These are phyloP conservation scores for Sphagnum fallax DNA, from an alignment of 228 moss, liverwort and hornwort species.

Conservation along the genomic window DNA sequence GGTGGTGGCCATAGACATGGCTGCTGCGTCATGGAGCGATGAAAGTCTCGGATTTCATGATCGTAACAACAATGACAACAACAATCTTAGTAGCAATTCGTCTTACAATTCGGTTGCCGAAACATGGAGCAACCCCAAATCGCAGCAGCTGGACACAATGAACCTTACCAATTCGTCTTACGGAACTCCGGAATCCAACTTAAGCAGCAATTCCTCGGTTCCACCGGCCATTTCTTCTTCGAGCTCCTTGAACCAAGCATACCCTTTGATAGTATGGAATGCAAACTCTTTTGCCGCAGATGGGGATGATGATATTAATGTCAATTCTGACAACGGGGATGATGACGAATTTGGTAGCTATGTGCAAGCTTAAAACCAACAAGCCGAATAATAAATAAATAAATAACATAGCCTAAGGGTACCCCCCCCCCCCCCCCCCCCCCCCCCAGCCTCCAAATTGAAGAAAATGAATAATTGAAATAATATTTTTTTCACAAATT, in stretches of 20 bases:
- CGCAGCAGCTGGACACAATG: not conserved
- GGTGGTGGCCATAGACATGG: not conserved
- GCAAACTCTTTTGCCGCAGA: not conserved
- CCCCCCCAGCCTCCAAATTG: no score
- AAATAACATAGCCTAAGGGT: no score
- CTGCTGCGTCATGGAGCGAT: no score
- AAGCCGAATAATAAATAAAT: no score
- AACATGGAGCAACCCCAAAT: not conserved
- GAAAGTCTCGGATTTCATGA: conserved; percentile 2
- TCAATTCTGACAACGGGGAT: conserved; percentile 7
- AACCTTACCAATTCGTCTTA: no score
- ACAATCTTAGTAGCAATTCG: not conserved
- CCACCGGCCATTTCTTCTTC: not conserved
- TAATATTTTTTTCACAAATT: no score
- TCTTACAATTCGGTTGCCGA: not conserved
- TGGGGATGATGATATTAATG: not conserved
- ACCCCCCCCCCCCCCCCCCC: no score
- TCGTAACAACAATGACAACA: not conserved
- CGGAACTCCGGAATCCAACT: not conserved
- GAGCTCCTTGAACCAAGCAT: conserved; percentile 1
- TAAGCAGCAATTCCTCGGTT: not conserved
- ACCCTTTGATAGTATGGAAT: not conserved
- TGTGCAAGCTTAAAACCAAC: conserved; percentile 23
- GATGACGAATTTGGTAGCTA: conserved; percentile 56
- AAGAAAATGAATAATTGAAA: no score